phyloP scores from a whole-genome alignment of 805 yeast species.

The Ogataea pilisensis region DNA sequence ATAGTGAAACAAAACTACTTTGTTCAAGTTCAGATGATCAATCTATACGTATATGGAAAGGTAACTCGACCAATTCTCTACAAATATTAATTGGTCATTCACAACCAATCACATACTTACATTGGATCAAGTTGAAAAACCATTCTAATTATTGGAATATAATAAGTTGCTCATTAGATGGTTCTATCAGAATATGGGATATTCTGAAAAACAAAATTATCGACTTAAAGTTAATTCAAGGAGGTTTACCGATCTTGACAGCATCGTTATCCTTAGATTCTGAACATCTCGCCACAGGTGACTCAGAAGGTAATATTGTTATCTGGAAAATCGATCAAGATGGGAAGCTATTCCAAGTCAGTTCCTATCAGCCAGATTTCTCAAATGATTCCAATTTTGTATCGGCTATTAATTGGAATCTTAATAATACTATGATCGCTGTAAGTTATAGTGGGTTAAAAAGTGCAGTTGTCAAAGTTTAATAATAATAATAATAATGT shows the following conservation, averaged over 20 bases:
- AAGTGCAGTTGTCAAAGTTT: conserved; percentile 23
- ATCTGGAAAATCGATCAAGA: conserved; percentile 42
- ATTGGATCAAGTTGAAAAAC: conserved; percentile 51
- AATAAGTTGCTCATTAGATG: conserved; percentile 65
- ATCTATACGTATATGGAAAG: conserved; percentile 70
- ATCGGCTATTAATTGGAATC: conserved; percentile 25
- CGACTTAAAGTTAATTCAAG: conserved; percentile 33
- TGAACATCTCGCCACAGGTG: conserved; percentile 56
- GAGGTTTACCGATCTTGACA: conserved; percentile 52
- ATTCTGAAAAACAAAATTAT: conserved; percentile 39
- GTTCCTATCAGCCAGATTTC: conserved; percentile 25
- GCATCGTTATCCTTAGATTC: conserved; percentile 50
- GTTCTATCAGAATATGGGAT: conserved; percentile 68
- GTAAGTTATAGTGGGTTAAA: conserved; percentile 24
- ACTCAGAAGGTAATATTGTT: conserved; percentile 55
- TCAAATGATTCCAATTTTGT: conserved; percentile 11
- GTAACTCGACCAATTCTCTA: conserved; percentile 50
- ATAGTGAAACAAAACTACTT: conserved; percentile 46
- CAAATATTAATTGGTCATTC: conserved; percentile 50
- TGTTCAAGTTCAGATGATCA: conserved; percentile 79
- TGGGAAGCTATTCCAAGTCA: conserved; percentile 10
- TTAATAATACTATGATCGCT: conserved; percentile 20
- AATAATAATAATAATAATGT: too few species aligned
- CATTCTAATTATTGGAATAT: conserved; percentile 27
- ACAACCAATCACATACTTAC: conserved; percentile 50